phyloP scores from a whole-genome alignment of 2,329 filamentous ascomycete species.

The Pezizomycotina sp. region DNA sequence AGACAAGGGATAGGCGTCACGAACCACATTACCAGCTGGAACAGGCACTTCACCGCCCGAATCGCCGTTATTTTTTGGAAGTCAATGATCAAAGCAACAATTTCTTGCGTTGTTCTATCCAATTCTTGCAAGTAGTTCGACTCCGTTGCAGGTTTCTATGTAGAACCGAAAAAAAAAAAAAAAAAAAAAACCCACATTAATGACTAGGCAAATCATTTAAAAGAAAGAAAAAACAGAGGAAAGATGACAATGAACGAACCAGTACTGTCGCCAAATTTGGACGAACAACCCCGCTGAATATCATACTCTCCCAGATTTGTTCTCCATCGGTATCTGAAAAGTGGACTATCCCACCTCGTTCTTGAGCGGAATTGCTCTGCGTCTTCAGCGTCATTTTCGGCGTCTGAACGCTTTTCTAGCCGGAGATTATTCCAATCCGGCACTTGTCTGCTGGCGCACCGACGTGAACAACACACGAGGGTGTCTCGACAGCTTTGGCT shows the following conservation, averaged over 20 bases:
- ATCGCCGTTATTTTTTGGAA: constrained; percentile 21
- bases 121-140: constrained; percentile 64
- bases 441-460: constrained; percentile 35
- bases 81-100: constrained; percentile 52
- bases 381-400: constrained; percentile 23
- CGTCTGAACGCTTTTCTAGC: constrained; percentile 19
- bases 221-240: not conserved
- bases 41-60: constrained; percentile 44
- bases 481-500: constrained; percentile 60
- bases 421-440: constrained; percentile 41
- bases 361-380: constrained; percentile 27
- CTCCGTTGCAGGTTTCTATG: constrained; percentile 41
- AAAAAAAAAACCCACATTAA: no score
- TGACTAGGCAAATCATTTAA: not conserved
- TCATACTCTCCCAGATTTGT: constrained; percentile 56
- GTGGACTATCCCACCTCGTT: constrained; percentile 65
- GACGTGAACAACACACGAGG: constrained; percentile 49
- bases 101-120: constrained; percentile 60
- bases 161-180: no score
- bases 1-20: constrained; percentile 38
- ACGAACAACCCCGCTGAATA: constrained; percentile 43
- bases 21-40: constrained; percentile 42
- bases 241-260: constrained; percentile 26
- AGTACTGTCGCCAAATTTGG: constrained; percentile 61
- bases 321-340: constrained; percentile 51